Base-by-base conservation (phyloP, 1,139 yeast species). In the Saccharomyces hybrid region DNA sequence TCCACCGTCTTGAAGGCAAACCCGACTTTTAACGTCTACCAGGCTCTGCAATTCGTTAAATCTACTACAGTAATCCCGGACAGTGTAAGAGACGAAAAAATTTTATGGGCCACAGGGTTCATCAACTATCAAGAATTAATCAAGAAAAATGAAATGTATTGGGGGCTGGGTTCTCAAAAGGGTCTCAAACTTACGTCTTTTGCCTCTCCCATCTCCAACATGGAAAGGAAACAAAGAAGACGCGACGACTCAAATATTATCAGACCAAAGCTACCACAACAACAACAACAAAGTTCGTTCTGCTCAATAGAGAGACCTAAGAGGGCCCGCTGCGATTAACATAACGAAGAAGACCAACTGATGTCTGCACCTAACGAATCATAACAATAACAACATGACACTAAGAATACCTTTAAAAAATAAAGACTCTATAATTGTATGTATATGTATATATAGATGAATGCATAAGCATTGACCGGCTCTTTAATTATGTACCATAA, bases 31-130 rank as follows among this genome's bases (percentile, higher is more conserved):
- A 59, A 60, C 13, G 51, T 66, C 3, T 48, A 55, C 44, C 70
- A 68, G 19, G 70, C 69, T 2, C 60, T 67, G 34, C 62, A 60
- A 46, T 66, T 65, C 46, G 55, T 68, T 25, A 66, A 64, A 50
- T 62, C 62, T 8, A 52, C 65, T 29, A 61, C 66, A 52, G 23
- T 19, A 27, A 64, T 65, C 16, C 55, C 63, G 1, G 60, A 60
- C 11, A 51, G 53, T 9, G 59, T 56, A 23, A 57, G 55, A 16
- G 62, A 60, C 9, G 69, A 66, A 25, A 56, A 57, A 19, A 55
- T 65, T 3, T 60, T 59, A 46, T 63, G 69, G 63, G 62, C 62
- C 52, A 55, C 62, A 41, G 66, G 67, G 0, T 54, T 65, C 23
- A 54, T 62, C 5, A 63, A 58, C n/a, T 67, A 62, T 42, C 63